phyloP scores from a whole-genome alignment of 106 monocot species.

The Dioscorea alata region DNA sequence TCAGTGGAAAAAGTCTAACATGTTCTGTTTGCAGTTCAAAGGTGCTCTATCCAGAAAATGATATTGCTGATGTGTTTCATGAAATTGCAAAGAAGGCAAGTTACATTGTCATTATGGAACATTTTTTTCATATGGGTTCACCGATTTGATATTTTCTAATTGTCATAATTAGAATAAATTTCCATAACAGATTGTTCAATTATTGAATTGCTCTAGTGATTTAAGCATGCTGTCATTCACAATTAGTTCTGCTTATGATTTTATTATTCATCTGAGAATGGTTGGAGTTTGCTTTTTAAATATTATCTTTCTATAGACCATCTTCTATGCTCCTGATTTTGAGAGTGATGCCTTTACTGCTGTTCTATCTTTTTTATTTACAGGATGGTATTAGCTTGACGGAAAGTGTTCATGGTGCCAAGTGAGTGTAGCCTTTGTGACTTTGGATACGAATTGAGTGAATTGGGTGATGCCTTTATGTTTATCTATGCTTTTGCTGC shows the following conservation, averaged over 20 bases:
- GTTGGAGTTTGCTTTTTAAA: too few relatives aligned
- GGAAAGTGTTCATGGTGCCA: slow-evolving; percentile 70
- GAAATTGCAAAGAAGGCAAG: slow-evolving; percentile 69
- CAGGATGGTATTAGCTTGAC: slow-evolving; percentile 88
- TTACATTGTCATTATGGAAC: background rate
- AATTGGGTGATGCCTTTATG: too few relatives aligned
- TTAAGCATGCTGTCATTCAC: too few relatives aligned
- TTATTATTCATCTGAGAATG: too few relatives aligned
- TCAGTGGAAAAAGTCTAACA: background rate
- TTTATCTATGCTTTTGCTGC: too few relatives aligned
- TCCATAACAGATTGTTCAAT: too few relatives aligned
- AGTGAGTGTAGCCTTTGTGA: slow-evolving; percentile 43
- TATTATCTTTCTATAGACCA: background rate
- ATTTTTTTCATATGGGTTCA: background rate
- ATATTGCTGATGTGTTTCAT: slow-evolving; percentile 61
- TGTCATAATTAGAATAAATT: too few relatives aligned
- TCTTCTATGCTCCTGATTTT: background rate
- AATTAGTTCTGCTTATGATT: too few relatives aligned
- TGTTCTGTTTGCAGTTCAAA: slow-evolving; percentile 59
- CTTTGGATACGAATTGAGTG: background rate
- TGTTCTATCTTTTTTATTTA: background rate
- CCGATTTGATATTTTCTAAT: too few relatives aligned
- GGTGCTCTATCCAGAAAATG: slow-evolving; percentile 78
- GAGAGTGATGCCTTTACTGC: background rate
- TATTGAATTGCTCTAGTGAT: too few relatives aligned